A percentile compares a stretch with the other conserved stretches of the same genome.
These are phyloP conservation scores for Leishmania tarentolae DNA, from an alignment of 208 protist genomes.

Conservation along the genomic window DNA sequence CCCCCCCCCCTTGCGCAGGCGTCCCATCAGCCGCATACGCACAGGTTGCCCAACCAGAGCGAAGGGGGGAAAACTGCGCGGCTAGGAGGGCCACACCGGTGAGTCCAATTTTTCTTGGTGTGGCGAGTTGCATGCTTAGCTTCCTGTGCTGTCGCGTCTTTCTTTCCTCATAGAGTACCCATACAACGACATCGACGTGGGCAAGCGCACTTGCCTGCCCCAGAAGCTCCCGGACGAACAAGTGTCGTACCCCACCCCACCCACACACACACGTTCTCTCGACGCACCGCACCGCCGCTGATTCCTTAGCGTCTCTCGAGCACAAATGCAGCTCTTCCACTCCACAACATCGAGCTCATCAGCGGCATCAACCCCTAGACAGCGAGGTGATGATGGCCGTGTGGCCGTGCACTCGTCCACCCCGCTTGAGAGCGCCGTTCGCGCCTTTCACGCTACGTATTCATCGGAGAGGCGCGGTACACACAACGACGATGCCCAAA, in stretches of 20 bases:
- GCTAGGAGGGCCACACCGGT: background rate
- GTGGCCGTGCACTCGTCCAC: background rate
- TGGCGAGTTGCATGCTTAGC: background rate
- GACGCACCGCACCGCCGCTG: background rate
- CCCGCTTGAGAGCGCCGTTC: conserved; percentile 13
- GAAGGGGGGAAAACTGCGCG: background rate
- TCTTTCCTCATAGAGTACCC: background rate
- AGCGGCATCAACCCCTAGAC: background rate
- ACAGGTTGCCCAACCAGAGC: background rate
- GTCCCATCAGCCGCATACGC: too few relatives aligned
- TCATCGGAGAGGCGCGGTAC: conserved; percentile 7
- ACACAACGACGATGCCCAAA: background rate
- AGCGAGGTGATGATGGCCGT: background rate
- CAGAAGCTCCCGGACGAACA: background rate
- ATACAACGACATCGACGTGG: background rate
- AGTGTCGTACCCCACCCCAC: too few relatives aligned
- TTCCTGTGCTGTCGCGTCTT: background rate
- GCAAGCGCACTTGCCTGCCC: background rate
- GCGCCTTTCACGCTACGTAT: conserved; percentile 6
- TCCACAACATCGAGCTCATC: conserved; percentile 5
- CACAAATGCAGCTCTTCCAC: conserved; percentile 9
- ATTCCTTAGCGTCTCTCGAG: background rate
- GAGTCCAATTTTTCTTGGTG: background rate
- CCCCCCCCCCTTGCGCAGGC: too few relatives aligned
- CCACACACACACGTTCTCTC: background rate